Evolutionary conservation across 2,329 filamentous ascomycete species (phyloP), one percentile per base, ranked within the genome.

Genomic region (Orbilia ellipsospora): DNA sequence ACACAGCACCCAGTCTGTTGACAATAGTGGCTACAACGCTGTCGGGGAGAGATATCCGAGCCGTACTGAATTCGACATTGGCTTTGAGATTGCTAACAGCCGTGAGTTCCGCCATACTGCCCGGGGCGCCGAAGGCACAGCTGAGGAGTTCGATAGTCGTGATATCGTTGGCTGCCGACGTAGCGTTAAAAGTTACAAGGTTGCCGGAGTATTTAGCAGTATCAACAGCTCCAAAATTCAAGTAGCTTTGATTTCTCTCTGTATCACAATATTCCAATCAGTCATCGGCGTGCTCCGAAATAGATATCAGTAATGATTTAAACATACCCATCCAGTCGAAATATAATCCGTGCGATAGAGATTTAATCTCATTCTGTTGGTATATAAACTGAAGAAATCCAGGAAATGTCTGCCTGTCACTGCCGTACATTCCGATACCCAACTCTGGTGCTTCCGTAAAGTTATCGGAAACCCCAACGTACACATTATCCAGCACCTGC

Each of bases 401-500:
- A 15, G 69, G 69, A 18, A 67, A 73, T 0, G 69, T 67, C n/a
- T 73, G 62, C n/a, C 57, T 66, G 45, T 62, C 44, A 16, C 28
- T 63, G 52, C 67, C 62, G 45, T 73, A 73, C 12, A 73, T 50
- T n/a, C 62, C 69, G n/a, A 73, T 73, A 18, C 69, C 69, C 18
- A 73, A 23, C 18, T 61, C 55, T 1, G 69, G 69, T 2, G 62
- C 69, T 31, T 65, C 55, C n/a, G 69, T 73, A 50, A 73, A 73
- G n/a, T 73, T 73, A 7, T 62, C 31, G 10, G 69, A 62, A 20
- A 73, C 62, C 23, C 69, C 69, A n/a, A 73, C 62, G 12, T 73
- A 73, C 13, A 73, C 69, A 57, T 73, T 73, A 23, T 67, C 62
- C 23, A 73, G 51, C 4, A 42, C 44, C 20, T 62, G 48, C 3